Evolutionary conservation across 2,329 filamentous ascomycete genomes (phyloP).

Genomic region (Phaeosphaeria sp.): DNA sequence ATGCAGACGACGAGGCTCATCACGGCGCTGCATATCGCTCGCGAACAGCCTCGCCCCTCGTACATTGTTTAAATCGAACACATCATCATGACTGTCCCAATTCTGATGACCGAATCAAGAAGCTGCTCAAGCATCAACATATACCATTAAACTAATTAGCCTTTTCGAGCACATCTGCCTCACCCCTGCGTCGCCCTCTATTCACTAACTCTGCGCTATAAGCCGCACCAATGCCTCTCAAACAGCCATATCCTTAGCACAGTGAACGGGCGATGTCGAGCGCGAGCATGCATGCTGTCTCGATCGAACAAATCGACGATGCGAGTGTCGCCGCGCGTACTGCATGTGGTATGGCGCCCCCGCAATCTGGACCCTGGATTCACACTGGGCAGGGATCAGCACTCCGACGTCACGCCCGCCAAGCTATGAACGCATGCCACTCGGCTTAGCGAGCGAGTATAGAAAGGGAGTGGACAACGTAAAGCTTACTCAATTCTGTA

Average conservation of each 20-base stretch:
- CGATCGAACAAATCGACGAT: conserved; percentile 24
- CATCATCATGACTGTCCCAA: background rate
- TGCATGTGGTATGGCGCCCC: conserved; percentile 9
- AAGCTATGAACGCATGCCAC: conserved; percentile 27
- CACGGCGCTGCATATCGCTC: background rate
- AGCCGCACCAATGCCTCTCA: background rate
- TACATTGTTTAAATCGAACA: background rate
- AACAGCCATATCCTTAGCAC: too few species aligned
- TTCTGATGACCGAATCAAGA: background rate
- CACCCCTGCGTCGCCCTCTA: background rate
- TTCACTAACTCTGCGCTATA: background rate
- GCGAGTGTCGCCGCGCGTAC: conserved; percentile 12
- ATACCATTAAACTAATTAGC: too few species aligned
- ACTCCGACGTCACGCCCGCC: conserved; percentile 30
- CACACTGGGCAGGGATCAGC: background rate
- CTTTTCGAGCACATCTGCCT: too few species aligned
- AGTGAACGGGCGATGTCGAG: background rate
- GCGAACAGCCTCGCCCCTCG: background rate
- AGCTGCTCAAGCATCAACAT: too few species aligned
- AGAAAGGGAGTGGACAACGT: conserved; percentile 16
- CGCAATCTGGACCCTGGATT: conserved; percentile 24
- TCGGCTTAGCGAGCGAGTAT: conserved; percentile 15
- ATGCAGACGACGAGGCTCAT: background rate
- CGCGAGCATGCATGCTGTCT: background rate
- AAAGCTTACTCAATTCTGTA: background rate